Base-by-base conservation (phyloP, 345 rosid genomes). In the Citrus cavaleriei region DNA sequence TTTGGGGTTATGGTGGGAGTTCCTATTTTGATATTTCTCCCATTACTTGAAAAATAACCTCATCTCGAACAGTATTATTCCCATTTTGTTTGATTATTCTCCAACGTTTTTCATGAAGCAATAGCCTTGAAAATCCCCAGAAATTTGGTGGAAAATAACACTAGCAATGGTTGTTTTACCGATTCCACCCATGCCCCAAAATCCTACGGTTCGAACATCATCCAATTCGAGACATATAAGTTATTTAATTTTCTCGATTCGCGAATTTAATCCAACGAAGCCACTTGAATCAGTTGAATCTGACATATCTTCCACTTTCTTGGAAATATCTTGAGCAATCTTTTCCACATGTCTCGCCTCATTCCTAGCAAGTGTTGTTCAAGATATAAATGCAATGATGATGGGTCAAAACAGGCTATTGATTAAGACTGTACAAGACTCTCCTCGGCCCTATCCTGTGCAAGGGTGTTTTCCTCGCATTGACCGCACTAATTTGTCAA, bases 131-230 rank as follows among this genome's bases (percentile, higher is more conserved):
- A 57, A 72, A 1, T 34, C 0, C 1, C 24, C 12, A 24, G 75
- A 72, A 72, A 34, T 4, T 37, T 19, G 16, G 22, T 34, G 8
- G 28, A 32, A 72, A 57, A 57, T 4, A 3, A 27, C 42, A 35
- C 37, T 38, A 22, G 28, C 75, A 72, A 57, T 6, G n/a, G 75
- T 72, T 22, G 65, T 72, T 72, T 72, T 72, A 34, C 65, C 65
- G 3, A 72, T 72, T 6, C 75, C 75, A 13, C 65, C 65, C 65
- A 57, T 72, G 28, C 75, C 65, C 22, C 65, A 34, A 72, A 57
- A 10, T 21, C 75, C 65, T 57, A 57, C 9, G 2, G n/a, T 34
- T 35, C 49, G 75, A 72, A 57, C 18, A 73, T 38, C 35, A 10
- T 4, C 10, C 65, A 58, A n/a, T 34, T 27, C 35, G 8, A 35